Evolutionary conservation across 306 rosid genomes (phyloP), one percentile per base, ranked within the genome.

Genomic region (Casuarina equisetifolia): DNA sequence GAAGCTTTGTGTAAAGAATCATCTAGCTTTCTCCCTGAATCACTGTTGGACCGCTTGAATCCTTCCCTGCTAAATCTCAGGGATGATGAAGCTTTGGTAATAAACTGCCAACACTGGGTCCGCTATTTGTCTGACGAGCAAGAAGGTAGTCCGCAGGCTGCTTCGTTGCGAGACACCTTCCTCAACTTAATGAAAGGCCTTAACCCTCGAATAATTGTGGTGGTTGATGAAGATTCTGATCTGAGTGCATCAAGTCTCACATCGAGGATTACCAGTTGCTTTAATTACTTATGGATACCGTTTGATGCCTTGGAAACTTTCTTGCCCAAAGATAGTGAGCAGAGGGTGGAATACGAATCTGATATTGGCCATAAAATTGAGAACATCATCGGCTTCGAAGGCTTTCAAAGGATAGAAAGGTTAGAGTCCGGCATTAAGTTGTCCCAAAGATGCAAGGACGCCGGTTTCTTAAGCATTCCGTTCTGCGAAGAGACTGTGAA

Each of bases 211-310:
- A 88, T 95, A 20, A 70, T 91, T 25, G 80, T 91, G 1, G 86
- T 92, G 42, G 98, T 91, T 8, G 98, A 95, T 32, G 98, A 95
- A 78, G 98, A 95, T 72, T 88, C 86, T 53, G 97, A 92, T 69
- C 80, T 91, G 51, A 87, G 82, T 59, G 72, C 82, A 9, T 53
- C 91, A 4, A 95, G 91, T 78, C 85, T 92, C 42, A 48, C 87
- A 7, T 89, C 97, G 40, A 91, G 98, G 71, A 88, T 92, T 13
- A 81, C 90, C 1, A 73, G 96, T 7, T 87, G 97, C 82, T 95
- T 95, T 77, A 95, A 95, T 67, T 90, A 92, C 80, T 73, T 92
- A 6, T 95, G 98, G 98, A 95, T 95, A 83, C 98, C 97, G 42
- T 95, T 92, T 50, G 98, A 95, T 72, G 93, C 97, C 11, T 79